Evolutionary conservation across 2,329 filamentous ascomycete species (phyloP), one percentile per base, ranked within the genome.

Genomic region (Trichoderma lentiforme): DNA sequence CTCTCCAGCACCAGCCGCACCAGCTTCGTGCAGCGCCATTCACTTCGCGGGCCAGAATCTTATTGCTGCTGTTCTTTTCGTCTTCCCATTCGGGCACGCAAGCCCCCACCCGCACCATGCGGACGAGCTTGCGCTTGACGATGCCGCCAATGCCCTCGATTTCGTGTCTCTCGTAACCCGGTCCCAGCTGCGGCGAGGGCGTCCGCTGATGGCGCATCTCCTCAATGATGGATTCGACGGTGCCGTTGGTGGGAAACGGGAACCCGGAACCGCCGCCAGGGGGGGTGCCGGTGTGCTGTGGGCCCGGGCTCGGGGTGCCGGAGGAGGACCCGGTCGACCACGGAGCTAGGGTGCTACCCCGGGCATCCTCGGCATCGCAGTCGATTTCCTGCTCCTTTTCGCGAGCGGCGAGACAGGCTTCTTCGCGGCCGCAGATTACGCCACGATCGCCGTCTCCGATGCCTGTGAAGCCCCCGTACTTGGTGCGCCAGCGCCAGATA

Each of bases 1-100:
- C 90, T 73, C 94, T 86, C 80, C 87, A 89, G 80, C 95, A 98
- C 95, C 95, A 98, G 0, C 92, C 93, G 81, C 95, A 98, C 93
- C 94, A 97, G 79, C 92, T 94, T 73, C 95, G 87, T 71, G 90
- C 85, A 63, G 83, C 81, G 0, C 93, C 93, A 15, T 84, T 84
- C 69, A 91, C 87, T 81, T 98, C 95, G 28, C 91, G 84, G 18
- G 86, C 86, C 30, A 98, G 83, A 75, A 92, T 91, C 5, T 89
- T 89, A 8, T 86, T 77, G 2, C 18, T 34, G 30, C 62, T 68
- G 43, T 87, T 87, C 71, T 88, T 87, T 81, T 97, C 93, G 78
- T 95, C 93, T 74, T 93, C 92, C 83, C 91, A 94, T 79, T 97
- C 93, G 73, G 92, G 92, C 14, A 98, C 95, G 73, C 92, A 93